Evolutionary conservation across 306 rosid genomes (phyloP).

Genomic region (Quercus ilex): DNA sequence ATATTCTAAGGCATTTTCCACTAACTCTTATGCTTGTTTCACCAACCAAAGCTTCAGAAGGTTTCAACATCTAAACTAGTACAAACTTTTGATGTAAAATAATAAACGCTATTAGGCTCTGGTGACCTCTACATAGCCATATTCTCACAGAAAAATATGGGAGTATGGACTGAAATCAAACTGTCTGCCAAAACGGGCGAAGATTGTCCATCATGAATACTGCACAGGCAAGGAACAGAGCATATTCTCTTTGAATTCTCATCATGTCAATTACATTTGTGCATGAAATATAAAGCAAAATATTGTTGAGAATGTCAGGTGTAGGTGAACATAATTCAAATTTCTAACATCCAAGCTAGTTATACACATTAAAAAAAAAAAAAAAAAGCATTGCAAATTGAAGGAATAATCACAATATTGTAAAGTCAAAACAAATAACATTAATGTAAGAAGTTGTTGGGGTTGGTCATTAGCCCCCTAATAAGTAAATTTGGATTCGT

Average conservation of each 20-base stretch:
- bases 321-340: not conserved
- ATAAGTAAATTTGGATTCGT: too few species aligned
- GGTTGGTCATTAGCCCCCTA: not conserved
- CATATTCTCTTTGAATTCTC: not conserved
- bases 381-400: not conserved
- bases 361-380: not conserved
- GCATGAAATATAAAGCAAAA: not conserved
- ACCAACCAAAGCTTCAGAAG: too few species aligned
- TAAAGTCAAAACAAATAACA: not conserved
- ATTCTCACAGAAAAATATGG: not conserved
- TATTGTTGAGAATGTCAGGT: not conserved
- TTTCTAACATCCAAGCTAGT: not conserved
- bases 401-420: not conserved
- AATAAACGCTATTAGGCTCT: not conserved
- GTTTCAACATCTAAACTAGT: not conserved
- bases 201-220: not conserved
- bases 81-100: not conserved
- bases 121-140: not conserved
- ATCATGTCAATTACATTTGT: not conserved
- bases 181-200: not conserved
- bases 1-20: not conserved
- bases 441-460: not conserved
- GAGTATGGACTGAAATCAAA: too few species aligned
- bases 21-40: not conserved
- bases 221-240: not conserved